A percentile compares a stretch with the other conserved stretches of the same genome.
Conservation (phyloP, 768 basidiomycete species). For the Rhizopogon sp. region DNA sequence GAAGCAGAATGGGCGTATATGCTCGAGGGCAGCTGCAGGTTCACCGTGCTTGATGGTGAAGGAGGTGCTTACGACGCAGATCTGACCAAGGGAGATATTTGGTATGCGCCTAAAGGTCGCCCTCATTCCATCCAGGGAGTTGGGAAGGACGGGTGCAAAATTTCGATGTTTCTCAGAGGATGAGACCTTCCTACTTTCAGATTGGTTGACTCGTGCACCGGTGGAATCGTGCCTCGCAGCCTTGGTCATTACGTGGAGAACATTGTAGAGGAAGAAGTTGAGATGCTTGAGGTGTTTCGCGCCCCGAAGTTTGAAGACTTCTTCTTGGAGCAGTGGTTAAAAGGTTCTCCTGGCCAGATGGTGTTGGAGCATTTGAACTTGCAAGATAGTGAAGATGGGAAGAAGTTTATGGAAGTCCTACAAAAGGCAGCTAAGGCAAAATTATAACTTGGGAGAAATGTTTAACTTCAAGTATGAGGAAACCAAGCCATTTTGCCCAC, state of each 20-base stretch:
- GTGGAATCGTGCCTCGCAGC: constrained; percentile 2
- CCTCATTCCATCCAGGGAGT: constrained; percentile 29
- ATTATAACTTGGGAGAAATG: neutral
- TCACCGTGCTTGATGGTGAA: neutral
- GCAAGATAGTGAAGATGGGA: neutral
- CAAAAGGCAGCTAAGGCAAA: neutral
- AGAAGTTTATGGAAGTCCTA: constrained; percentile 1
- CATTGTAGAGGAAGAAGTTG: neutral
- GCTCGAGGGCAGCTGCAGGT: constrained; percentile 29
- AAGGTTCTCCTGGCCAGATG: neutral
- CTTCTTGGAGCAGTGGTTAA: neutral
- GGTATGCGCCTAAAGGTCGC: constrained; percentile 36
- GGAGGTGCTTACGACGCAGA: constrained; percentile 1
- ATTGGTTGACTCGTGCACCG: too few relatives aligned
- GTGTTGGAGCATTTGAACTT: neutral
- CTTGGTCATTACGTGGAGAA: constrained; percentile 3
- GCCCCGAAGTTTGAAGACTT: neutral
- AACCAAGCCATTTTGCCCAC: constrained; percentile 21
- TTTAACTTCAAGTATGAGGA: too few relatives aligned
- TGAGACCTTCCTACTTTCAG: constrained; percentile 33
- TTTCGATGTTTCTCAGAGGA: constrained; percentile 42
- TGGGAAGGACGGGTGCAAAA: constrained; percentile 21
- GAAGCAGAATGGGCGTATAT: constrained; percentile 40
- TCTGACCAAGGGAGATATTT: constrained; percentile 29
- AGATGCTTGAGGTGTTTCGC: constrained; percentile 1